Evolutionary conservation across 106 monocot species (phyloP).

Genomic region (Alisma plantagoaquatica): DNA sequence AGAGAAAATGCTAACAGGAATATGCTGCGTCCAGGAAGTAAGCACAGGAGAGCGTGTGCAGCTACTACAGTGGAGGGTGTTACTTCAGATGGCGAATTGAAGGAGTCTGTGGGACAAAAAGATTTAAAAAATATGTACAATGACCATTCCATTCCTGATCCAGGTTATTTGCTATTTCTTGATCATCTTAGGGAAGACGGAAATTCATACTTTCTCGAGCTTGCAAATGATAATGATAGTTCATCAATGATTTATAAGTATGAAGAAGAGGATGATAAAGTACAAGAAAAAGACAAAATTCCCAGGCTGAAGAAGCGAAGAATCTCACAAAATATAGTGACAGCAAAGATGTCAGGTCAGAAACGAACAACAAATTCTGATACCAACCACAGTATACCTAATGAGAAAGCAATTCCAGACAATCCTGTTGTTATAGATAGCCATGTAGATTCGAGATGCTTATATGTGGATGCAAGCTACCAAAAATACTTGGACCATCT

Average conservation of each 20-base stretch:
- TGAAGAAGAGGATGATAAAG: conserved; percentile 11
- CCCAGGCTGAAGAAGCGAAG: neutral
- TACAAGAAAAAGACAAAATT: neutral
- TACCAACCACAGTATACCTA: no score
- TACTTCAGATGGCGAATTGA: no score
- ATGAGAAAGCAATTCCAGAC: neutral
- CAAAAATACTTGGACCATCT: conserved; percentile 32
- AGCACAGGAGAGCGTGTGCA: no score
- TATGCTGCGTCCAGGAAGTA: no score
- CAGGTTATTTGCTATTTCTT: conserved; percentile 37
- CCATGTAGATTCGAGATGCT: neutral
- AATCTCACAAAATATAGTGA: no score
- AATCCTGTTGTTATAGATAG: neutral
- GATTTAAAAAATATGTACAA: no score
- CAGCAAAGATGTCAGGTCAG: no score
- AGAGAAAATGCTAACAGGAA: no score
- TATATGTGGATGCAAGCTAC: conserved; percentile 23
- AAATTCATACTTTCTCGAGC: conserved; percentile 41
- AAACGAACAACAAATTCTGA: no score
- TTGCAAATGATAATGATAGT: conserved; percentile 21
- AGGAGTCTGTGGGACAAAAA: no score
- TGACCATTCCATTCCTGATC: conserved; percentile 18
- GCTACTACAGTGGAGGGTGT: no score
- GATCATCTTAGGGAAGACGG: conserved; percentile 38
- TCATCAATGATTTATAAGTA: conserved; percentile 28